These are phyloP conservation scores for Eucommia ulmoides DNA, from an alignment of 257 asterid species.

Conservation along the genomic window DNA sequence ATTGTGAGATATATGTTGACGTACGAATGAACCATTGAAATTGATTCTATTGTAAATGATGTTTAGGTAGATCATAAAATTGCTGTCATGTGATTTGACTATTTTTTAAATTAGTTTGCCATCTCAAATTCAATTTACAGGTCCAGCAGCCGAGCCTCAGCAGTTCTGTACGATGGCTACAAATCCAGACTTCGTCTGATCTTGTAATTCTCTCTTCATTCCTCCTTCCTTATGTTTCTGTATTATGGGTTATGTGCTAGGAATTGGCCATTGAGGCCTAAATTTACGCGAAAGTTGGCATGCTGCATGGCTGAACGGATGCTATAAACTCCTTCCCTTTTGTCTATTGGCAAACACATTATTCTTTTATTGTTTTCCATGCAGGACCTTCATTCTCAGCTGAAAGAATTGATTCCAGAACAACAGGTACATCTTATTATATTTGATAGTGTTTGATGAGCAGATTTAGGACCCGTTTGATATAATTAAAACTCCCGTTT, in stretches of 20 bases:
- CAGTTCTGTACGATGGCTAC: slow-evolving; percentile 80
- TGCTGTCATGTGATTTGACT: background rate
- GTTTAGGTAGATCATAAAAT: background rate
- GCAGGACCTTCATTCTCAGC: slow-evolving; percentile 72
- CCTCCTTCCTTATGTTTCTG: background rate
- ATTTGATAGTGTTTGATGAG: too few relatives aligned
- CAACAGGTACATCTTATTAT: slow-evolving; percentile 44
- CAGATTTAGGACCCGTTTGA: too few relatives aligned
- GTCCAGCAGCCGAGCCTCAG: slow-evolving; percentile 45
- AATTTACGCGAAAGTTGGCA: too few relatives aligned
- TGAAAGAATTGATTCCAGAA: slow-evolving; percentile 79
- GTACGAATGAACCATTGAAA: too few relatives aligned
- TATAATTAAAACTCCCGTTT: too few relatives aligned
- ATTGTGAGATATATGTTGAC: too few relatives aligned
- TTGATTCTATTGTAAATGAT: too few relatives aligned
- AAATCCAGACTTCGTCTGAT: slow-evolving; percentile 73
- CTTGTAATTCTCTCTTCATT: slow-evolving; percentile 18
- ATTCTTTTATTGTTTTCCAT: slow-evolving; percentile 2
- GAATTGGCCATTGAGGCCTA: too few relatives aligned
- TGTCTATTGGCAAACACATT: background rate
- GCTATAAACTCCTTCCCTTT: background rate
- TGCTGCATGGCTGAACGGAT: too few relatives aligned
- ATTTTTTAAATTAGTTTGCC: background rate
- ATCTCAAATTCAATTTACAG: slow-evolving; percentile 15
- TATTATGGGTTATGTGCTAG: too few relatives aligned